phyloP scores from a whole-genome alignment of 768 basidiomycete species.

The Podaxis sp. region DNA sequence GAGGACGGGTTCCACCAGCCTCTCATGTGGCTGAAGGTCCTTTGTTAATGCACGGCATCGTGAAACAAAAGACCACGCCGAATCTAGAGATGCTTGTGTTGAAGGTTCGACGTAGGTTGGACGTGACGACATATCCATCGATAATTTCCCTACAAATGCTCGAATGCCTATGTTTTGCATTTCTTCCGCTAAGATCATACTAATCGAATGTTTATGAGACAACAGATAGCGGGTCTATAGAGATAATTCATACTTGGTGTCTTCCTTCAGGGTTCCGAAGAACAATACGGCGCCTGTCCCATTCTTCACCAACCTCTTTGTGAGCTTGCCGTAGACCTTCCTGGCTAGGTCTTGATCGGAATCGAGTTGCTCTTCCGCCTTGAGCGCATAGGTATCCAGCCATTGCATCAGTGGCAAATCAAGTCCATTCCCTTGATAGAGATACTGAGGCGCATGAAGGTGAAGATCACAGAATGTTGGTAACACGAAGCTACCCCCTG shows the following conservation, averaged over 20 bases:
- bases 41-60: slow-evolving; percentile 38
- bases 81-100: slow-evolving; percentile 38
- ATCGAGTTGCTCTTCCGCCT: slow-evolving; percentile 77
- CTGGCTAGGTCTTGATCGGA: slow-evolving; percentile 52
- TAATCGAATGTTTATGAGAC: slow-evolving; percentile 22
- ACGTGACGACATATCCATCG: slow-evolving; percentile 67
- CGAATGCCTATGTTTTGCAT: slow-evolving; percentile 73
- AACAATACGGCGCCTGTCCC: slow-evolving; percentile 77
- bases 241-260: slow-evolving; percentile 60
- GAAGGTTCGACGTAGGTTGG: slow-evolving; percentile 69
- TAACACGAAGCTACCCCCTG: slow-evolving; percentile 59
- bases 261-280: slow-evolving; percentile 80
- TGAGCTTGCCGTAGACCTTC: slow-evolving; percentile 65
- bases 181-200: slow-evolving; percentile 70
- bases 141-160: slow-evolving; percentile 85
- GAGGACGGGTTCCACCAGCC: slow-evolving; percentile 74
- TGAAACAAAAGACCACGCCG: slow-evolving; percentile 54
- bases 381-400: slow-evolving; percentile 79
- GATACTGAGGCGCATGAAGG: slow-evolving; percentile 84
- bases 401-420: slow-evolving; percentile 83
- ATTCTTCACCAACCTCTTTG: slow-evolving; percentile 56
- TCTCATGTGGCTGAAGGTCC: slow-evolving; percentile 36
- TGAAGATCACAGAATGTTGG: slow-evolving; percentile 83
- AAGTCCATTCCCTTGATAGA: slow-evolving; percentile 84
- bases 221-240: background rate